Base-by-base conservation (phyloP, 2,329 filamentous ascomycete genomes). In the Venturia effusa region DNA sequence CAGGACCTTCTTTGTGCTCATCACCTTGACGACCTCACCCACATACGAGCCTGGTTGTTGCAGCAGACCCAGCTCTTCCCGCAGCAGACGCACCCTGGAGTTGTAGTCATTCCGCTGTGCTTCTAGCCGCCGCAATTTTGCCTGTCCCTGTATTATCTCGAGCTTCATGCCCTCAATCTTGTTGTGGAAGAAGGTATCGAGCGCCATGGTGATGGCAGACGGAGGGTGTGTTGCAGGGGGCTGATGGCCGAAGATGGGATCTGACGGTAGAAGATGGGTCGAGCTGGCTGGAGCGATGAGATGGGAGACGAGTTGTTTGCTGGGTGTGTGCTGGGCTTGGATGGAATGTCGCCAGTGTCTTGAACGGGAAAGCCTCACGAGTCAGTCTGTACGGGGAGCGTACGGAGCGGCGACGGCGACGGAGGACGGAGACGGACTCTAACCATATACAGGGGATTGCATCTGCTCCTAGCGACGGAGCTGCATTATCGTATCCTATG, bases 81-180 rank as follows among this genome's bases (percentile, higher is more conserved):
- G 85, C 72, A 99, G 80, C 77, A 99, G 82, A 67, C 94, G 90
- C 72, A 99, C 94, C 74, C 94, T 87, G 66, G 94, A 97, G 82
- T 99, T 99, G 84, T 97, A 97, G 79, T 99, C 94, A 74, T 99
- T 99, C 70, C 94, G 88, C 79, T 99, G 95, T 70, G 94, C 94
- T 82, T 99, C 94, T 71, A 99, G 85, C 74, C 94, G 87, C 70
- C 94, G 89, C 67, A 99, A 83, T 65, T 96, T 92, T 64, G 94
- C 93, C 80, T 99, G 94, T 64, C 94, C 93, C 80, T 97, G 93
- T 76, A 99, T 93, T 76, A 99, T 99, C 85, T 99, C 93, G 77
- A 99, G 92, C 88, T 97, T 97, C 90, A 97, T 96, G 77, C 89
- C 88, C 90, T 99, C 94, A 80, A 97, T 97, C 84, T 99, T 99